These are phyloP conservation scores for Plantago ovata DNA, from an alignment of 257 asterid species.

Conservation along the genomic window DNA sequence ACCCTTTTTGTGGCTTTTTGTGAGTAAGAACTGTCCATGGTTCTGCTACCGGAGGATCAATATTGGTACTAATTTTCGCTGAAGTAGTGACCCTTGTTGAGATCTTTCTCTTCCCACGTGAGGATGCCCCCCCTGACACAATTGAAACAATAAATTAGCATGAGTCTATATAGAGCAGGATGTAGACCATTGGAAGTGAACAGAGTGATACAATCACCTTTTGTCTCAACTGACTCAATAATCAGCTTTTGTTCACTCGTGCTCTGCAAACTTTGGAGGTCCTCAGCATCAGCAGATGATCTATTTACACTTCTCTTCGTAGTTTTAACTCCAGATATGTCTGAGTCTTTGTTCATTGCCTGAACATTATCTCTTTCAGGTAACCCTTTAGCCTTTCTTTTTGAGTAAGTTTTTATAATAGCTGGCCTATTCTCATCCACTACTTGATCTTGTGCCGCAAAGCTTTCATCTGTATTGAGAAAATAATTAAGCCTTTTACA, in stretches of 20 bases:
- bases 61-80: conserved; percentile 29
- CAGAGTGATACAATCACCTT: conserved; percentile 40
- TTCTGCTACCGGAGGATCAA: conserved; percentile 39
- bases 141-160: conserved; percentile 8
- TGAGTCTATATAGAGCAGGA: conserved; percentile 1
- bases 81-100: conserved; percentile 32
- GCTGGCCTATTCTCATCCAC: conserved; percentile 26
- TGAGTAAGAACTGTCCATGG: conserved; percentile 95
- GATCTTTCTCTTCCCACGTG: conserved; percentile 38
- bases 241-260: conserved; percentile 35
- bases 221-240: conserved; percentile 30
- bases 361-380: conserved; percentile 26
- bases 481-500: conserved; percentile 8
- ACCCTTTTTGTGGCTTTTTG: conserved; percentile 80
- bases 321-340: conserved; percentile 32
- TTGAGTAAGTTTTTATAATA: conserved; percentile 23
- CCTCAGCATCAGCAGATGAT: conserved; percentile 25
- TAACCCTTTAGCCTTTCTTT: conserved; percentile 31
- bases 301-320: conserved; percentile 34
- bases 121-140: conserved; percentile 38
- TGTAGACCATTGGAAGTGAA: not conserved
- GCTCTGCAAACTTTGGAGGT: conserved; percentile 17
- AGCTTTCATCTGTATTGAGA: conserved; percentile 31
- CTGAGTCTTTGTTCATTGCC: conserved; percentile 12
- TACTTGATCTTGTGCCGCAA: conserved; percentile 25